Percentiles rank a stretch among this genome's conserved stretches.
Conservation (phyloP, 225 moss, liverwort and hornwort genomes). For the Anthoceros angustus region DNA sequence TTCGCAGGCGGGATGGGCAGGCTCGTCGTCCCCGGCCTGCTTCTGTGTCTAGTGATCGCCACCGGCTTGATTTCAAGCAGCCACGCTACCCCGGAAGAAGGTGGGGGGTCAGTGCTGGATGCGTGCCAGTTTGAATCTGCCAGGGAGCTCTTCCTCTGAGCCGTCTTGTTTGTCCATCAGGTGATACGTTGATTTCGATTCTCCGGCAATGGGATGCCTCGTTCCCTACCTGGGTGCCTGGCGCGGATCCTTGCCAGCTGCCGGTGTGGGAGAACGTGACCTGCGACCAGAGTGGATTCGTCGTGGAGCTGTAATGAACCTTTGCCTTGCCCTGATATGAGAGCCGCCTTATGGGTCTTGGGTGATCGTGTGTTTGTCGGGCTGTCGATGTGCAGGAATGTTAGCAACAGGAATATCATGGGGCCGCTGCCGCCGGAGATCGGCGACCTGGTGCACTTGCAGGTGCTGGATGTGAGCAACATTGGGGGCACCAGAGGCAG, state of each 20-base stretch:
- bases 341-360: too few relatives aligned
- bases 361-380: neutral
- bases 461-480: constrained; percentile 23
- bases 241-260: constrained; percentile 15
- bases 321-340: neutral
- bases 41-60: neutral
- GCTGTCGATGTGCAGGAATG: constrained; percentile 8
- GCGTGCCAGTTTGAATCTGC: constrained; percentile 2
- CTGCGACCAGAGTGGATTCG: constrained; percentile 7
- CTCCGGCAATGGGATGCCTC: neutral
- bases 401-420: constrained; percentile 11
- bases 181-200: neutral
- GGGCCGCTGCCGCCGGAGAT: constrained; percentile 13
- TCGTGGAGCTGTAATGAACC: constrained; percentile 11
- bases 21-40: neutral
- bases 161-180: neutral
- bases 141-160: neutral
- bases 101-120: neutral
- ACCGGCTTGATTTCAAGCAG: neutral
- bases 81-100: neutral
- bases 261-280: neutral
- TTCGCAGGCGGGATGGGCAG: neutral
- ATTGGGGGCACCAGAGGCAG: neutral
- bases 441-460: constrained; percentile 10
- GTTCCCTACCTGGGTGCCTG: constrained; percentile 6